Percentiles rank a stretch among this genome's conserved stretches.
Evolutionary conservation across 768 basidiomycete species (phyloP).

Genomic region (Heimioporus sp.): DNA sequence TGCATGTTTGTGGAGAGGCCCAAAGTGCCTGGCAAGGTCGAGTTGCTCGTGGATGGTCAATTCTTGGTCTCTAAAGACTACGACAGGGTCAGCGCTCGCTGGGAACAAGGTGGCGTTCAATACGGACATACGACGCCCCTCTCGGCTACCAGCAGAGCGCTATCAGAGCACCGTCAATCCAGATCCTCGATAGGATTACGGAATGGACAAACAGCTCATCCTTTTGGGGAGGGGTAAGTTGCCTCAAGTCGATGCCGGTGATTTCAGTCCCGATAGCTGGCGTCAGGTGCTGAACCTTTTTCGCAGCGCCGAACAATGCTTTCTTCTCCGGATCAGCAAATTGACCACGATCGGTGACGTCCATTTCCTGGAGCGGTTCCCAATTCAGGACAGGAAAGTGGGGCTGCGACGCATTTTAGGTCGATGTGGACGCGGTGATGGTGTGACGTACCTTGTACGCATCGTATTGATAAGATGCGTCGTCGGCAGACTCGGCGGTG

Average conservation of each 20-base stretch:
- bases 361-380: constrained; percentile 56
- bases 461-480: constrained; percentile 51
- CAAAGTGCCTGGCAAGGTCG: constrained; percentile 68
- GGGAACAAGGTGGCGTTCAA: not conserved
- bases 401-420: constrained; percentile 43
- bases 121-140: constrained; percentile 71
- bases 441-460: constrained; percentile 51
- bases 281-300: constrained; percentile 65
- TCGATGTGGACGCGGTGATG: not conserved
- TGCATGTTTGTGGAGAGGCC: constrained; percentile 79
- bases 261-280: constrained; percentile 77
- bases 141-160: constrained; percentile 72
- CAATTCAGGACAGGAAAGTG: constrained; percentile 61
- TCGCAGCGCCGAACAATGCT: constrained; percentile 59
- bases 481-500: constrained; percentile 46
- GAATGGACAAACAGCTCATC: constrained; percentile 64
- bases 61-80: constrained; percentile 77
- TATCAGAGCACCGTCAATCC: constrained; percentile 25
- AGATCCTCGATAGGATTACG: not conserved
- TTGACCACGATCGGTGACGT: constrained; percentile 66
- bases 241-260: constrained; percentile 67
- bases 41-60: constrained; percentile 67
- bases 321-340: constrained; percentile 70
- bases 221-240: constrained; percentile 65
- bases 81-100: not conserved